Base-by-base conservation (phyloP, 2,329 filamentous ascomycete genomes). In the Amauroascus verrucosus region DNA sequence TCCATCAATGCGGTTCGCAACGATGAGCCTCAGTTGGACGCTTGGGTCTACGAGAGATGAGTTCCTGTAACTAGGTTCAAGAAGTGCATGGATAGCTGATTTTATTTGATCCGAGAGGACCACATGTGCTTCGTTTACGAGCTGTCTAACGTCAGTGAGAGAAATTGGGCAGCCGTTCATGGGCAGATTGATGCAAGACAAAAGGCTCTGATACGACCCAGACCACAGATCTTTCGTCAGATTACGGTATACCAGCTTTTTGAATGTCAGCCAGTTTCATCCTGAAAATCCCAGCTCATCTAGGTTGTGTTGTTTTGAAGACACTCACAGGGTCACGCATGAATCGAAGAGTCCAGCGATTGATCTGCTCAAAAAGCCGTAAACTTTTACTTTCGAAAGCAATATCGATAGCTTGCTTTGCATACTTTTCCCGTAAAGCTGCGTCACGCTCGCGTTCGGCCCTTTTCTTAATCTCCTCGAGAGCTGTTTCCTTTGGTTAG, bases 311-410 rank as follows among this genome's bases (percentile, higher is more conserved):
- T 14, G 3, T 38, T 4, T 16, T 20, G 16, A 32, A 7, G 6
- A 30, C 9, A 52, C 56, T 55, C 30, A 57, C 56, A 6, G 56
- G 43, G 48, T 58, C 56, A 9, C 47, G 49, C 24, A 56, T n/a
- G 30, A 54, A 58, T 32, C 56, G 40, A 35, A 8, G 7, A 13
- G 54, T 46, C 56, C 56, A 58, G 5, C 16, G 32, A 13, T 35
- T 38, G 16, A 56, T 49, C 2, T 51, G 32, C 8, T 45, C 37
- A n/a, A 58, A 30, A 18, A 58, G n/a, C 7, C 16, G 22, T 35
- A 54, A 35, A 22, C 26, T 47, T 22, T 46, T 37, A 18, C 50
- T 54, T 24, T 22, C 20, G 28, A 35, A 20, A 3, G 51, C 56
- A 44, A 45, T 26, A 24, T 49, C 26, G 37, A 58, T 33, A 8